Evolutionary conservation across 2,329 filamentous ascomycete genomes (phyloP), one percentile per base, ranked within the genome.

Genomic region (Cucurbitaria berberidis): DNA sequence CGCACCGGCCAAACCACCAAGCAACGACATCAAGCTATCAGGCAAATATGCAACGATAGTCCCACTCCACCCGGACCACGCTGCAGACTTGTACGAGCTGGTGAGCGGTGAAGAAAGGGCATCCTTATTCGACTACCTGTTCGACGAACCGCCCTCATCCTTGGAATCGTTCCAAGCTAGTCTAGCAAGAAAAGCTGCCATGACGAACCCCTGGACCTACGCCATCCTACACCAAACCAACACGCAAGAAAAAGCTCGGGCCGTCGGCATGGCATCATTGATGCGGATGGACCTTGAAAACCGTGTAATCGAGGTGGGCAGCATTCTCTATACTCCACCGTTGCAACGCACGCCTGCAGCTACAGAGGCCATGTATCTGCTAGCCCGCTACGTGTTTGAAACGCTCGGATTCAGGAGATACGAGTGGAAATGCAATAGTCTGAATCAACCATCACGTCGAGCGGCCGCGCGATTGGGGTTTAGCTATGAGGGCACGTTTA

Each of bases 351-450:
- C 84, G 0, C 76, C 77, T 0, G 78, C 77, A 6, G 81, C 84
- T 0, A 88, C 85, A 0, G 86, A 88, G 66, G 78, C 80, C 0
- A 77, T 83, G 55, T 86, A 82, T 54, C 72, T 88, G 1, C 67
- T 87, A n/a, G 76, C 83, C 38, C 74, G 74, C 32, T 76, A 84
- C 48, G 79, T 79, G 0, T 84, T 88, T 59, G 80, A 82, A 2
- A 48, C 49, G 8, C 65, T 87, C 19, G 78, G 81, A 0, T 86
- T 84, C 64, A 69, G 80, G 3, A 76, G 86, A 7, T 79, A 86
- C 3, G 85, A 88, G 67, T 89, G 86, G 86, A 89, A 88, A 62
- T 85, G 83, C 47, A 80, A 88, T 64, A 60, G 77, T 15, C 71
- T 85, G 10, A 89, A 89, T 63, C 74, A 61, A 30, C 75, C 80